A percentile compares a stretch with the other conserved stretches of the same genome.
These are phyloP conservation scores for Cucurbita maxima DNA, from an alignment of 306 rosid species.

Conservation along the genomic window DNA sequence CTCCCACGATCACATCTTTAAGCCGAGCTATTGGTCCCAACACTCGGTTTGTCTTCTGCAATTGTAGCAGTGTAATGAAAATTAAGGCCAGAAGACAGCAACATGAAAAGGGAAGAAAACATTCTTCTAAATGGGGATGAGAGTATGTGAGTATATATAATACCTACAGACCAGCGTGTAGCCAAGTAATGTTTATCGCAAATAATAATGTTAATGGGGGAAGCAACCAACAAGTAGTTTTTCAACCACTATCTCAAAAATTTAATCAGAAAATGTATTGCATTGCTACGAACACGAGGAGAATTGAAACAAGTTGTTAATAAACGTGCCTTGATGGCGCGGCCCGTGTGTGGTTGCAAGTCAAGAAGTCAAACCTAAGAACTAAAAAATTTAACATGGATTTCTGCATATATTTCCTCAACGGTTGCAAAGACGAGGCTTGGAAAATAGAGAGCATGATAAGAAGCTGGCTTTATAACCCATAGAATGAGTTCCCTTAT, in stretches of 20 bases:
- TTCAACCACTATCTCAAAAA: neutral
- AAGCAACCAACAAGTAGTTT: neutral
- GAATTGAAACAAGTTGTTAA: neutral
- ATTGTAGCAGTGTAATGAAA: neutral
- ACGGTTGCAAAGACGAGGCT: neutral
- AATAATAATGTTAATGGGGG: neutral
- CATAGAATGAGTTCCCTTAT: neutral
- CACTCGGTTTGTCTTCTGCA: constrained; percentile 48
- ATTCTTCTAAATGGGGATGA: neutral
- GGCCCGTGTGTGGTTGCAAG: neutral
- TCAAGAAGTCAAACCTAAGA: neutral
- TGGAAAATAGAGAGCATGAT: neutral
- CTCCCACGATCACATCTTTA: constrained; percentile 68
- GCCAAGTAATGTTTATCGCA: neutral
- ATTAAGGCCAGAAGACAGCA: constrained; percentile 6
- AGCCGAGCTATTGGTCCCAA: constrained; percentile 62
- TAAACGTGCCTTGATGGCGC: neutral
- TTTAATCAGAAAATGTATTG: neutral
- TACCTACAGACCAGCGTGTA: too few relatives aligned
- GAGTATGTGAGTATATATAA: too few relatives aligned
- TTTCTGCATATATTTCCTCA: neutral
- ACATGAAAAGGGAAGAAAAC: constrained; percentile 1
- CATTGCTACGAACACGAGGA: neutral
- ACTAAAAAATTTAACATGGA: neutral
- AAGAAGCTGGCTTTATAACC: neutral